Evolutionary conservation across 371 early-diverging fungal genomes (phyloP).

Genomic region (Lichtheimia hyalospora): DNA sequence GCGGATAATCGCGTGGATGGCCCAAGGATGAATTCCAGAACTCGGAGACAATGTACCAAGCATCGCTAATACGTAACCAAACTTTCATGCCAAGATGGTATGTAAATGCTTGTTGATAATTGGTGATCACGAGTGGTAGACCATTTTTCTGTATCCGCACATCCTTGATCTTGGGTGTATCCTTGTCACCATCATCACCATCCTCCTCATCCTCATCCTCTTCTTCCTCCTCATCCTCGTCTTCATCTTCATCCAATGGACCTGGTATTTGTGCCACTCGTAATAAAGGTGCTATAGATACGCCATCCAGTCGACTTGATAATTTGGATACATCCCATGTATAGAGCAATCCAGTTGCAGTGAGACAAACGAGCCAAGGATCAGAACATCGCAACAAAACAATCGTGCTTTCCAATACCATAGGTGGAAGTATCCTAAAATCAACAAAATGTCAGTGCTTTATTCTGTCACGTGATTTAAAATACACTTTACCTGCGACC

Average conservation of each 20-base stretch:
- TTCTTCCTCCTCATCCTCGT: slow-evolving; percentile 1
- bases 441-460: not conserved
- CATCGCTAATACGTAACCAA: slow-evolving; percentile 77
- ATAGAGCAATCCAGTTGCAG: slow-evolving; percentile 60
- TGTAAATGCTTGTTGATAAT: slow-evolving; percentile 71
- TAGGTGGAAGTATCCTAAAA: slow-evolving; percentile 65
- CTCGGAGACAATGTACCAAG: slow-evolving; percentile 58
- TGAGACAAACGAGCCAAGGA: slow-evolving; percentile 65
- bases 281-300: slow-evolving; percentile 63
- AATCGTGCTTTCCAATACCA: slow-evolving; percentile 67
- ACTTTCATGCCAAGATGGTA: slow-evolving; percentile 68
- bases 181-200: slow-evolving; percentile 25
- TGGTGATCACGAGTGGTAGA: slow-evolving; percentile 69
- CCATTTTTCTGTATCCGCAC: slow-evolving; percentile 67
- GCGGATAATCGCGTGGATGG: slow-evolving; percentile 21
- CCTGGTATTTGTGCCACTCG: slow-evolving; percentile 37
- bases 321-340: slow-evolving; percentile 66
- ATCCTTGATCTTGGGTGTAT: slow-evolving; percentile 56
- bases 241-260: not conserved
- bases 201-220: not conserved
- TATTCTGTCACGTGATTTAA: slow-evolving; percentile 9
- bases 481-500: slow-evolving; percentile 47
- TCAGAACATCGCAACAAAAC: slow-evolving; percentile 58
- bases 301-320: slow-evolving; percentile 42
- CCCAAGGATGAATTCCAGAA: slow-evolving; percentile 44